These are phyloP conservation scores for Trametes cubensis DNA, from an alignment of 768 basidiomycete genomes.

Conservation along the genomic window DNA sequence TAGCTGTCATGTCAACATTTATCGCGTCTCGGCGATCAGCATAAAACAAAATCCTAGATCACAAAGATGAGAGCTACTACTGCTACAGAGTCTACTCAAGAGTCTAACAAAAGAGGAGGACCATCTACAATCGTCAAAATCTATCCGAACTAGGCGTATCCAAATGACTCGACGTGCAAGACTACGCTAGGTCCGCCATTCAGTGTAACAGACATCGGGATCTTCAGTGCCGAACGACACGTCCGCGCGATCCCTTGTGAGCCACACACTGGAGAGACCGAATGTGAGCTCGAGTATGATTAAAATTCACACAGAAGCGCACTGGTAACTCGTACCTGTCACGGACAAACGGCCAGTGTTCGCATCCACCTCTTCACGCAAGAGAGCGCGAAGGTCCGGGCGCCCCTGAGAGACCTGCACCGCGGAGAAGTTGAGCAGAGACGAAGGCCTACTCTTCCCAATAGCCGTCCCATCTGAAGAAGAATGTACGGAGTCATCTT, in stretches of 20 bases:
- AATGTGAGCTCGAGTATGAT: background rate
- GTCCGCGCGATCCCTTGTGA: slow-evolving; percentile 42
- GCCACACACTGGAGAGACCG: slow-evolving; percentile 49
- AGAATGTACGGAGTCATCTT: slow-evolving; percentile 28
- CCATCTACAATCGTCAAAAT: no score
- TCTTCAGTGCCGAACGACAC: slow-evolving; percentile 44
- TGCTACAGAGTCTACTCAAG: no score
- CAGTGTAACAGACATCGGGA: slow-evolving; percentile 39
- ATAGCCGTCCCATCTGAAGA: background rate
- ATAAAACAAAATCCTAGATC: no score
- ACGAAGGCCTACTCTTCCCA: slow-evolving; percentile 24
- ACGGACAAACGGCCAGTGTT: slow-evolving; percentile 47
- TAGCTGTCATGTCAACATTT: no score
- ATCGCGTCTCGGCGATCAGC: no score
- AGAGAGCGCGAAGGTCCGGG: slow-evolving; percentile 43
- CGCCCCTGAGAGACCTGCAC: slow-evolving; percentile 41
- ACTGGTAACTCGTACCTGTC: slow-evolving; percentile 43
- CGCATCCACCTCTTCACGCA: slow-evolving; percentile 41
- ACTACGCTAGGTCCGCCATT: slow-evolving; percentile 49
- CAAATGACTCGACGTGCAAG: slow-evolving; percentile 51
- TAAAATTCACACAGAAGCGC: background rate
- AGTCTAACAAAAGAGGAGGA: no score
- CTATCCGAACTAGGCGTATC: slow-evolving; percentile 26
- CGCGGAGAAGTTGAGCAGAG: slow-evolving; percentile 29
- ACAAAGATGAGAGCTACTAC: no score